Evolutionary conservation across 2,329 filamentous ascomycete genomes (phyloP).

Genomic region (Helotiales sp.): DNA sequence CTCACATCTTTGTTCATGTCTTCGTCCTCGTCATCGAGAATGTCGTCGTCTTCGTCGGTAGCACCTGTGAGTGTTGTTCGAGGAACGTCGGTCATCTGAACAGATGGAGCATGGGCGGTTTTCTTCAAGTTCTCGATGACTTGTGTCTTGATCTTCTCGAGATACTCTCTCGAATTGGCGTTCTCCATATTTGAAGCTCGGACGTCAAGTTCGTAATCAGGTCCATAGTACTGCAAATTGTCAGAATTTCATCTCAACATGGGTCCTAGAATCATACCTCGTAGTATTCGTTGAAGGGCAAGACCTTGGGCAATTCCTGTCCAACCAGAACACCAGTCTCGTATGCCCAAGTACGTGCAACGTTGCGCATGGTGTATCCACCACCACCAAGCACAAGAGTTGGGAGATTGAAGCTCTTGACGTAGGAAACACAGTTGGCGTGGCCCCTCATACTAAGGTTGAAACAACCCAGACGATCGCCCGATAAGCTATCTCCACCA

Average conservation of each 20-base stretch:
- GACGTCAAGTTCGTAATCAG: constrained; percentile 88
- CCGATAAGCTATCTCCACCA: constrained; percentile 90
- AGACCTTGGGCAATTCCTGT: constrained; percentile 74
- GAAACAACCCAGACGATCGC: constrained; percentile 93
- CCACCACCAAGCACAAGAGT: constrained; percentile 93
- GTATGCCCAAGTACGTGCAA: constrained; percentile 94
- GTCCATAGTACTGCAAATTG: constrained; percentile 75
- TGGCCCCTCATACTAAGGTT: constrained; percentile 97
- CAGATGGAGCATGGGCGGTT: constrained; percentile 82
- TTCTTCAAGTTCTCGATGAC: constrained; percentile 86
- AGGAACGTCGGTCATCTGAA: constrained; percentile 82
- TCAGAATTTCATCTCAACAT: constrained; percentile 7
- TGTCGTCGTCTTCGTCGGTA: constrained; percentile 66
- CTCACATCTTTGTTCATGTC: constrained; percentile 84
- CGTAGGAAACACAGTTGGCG: constrained; percentile 88
- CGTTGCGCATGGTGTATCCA: constrained; percentile 96
- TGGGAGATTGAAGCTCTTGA: constrained; percentile 82
- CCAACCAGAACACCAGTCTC: constrained; percentile 91
- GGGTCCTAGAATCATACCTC: constrained; percentile 58
- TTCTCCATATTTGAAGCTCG: constrained; percentile 89
- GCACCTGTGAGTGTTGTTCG: constrained; percentile 61
- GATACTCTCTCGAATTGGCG: constrained; percentile 78
- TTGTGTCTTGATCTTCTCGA: constrained; percentile 78
- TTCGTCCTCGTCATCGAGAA: constrained; percentile 71
- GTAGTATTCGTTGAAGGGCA: constrained; percentile 97